Evolutionary conservation across 768 basidiomycete species (phyloP), one percentile per base, ranked within the genome.

Genomic region (Tricholoma terreum): DNA sequence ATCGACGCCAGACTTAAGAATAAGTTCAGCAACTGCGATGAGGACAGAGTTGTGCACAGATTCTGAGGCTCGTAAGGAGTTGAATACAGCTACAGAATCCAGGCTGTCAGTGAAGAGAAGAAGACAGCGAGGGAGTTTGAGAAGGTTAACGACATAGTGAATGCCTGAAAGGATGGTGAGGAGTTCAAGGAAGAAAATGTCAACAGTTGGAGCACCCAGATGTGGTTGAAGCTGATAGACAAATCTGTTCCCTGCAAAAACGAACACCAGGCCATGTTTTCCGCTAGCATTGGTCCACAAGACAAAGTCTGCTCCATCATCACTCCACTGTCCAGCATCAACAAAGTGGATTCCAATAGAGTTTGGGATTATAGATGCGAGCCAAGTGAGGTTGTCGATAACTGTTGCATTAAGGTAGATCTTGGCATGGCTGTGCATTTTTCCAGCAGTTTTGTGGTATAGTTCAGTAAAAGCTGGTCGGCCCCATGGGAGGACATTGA

Each of bases 401-500:
- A 33, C 31, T 33, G 31, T 6, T 5, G 31, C 31, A 10, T 10
- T n/a, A n/a, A n/a, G n/a, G n/a, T n/a, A n/a, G n/a, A n/a, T n/a
- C n/a, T n/a, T n/a, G n/a, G n/a, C n/a, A n/a, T n/a, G n/a, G n/a
- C n/a, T n/a, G n/a, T n/a, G n/a, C n/a, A n/a, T n/a, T n/a, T n/a
- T n/a, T n/a, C n/a, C n/a, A n/a, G n/a, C n/a, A n/a, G n/a, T n/a
- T n/a, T n/a, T n/a, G n/a, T n/a, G n/a, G n/a, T n/a, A 33, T 33
- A 33, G 31, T 33, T 5, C 5, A 10, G 31, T 6, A 33, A 33
- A 6, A 6, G 31, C 31, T 33, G 31, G 31, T 5, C 31, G 31
- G 10, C 31, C 31, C 31, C 31, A 33, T 5, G 31, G 63, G 12
- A 67, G 54, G 24, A 69, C 76, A 75, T 11, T 17, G 0, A 60